Conservation (phyloP, 2,329 filamentous ascomycete species). For the Harringtonia lauricola region DNA sequence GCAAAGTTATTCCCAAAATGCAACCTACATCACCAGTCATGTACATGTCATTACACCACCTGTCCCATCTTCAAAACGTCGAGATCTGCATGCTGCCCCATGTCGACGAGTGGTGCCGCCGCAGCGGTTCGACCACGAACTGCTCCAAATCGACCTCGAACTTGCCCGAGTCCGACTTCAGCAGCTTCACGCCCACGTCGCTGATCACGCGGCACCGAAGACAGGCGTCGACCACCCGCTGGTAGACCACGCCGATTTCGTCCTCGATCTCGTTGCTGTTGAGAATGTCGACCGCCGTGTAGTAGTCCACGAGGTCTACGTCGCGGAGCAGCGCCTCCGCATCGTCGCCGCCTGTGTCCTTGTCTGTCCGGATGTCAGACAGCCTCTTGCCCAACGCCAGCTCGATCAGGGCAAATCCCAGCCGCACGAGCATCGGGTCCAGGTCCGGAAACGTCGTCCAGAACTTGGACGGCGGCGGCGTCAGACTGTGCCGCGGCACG, state of each 20-base stretch:
- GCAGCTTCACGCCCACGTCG: constrained; percentile 5
- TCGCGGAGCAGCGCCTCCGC: not conserved
- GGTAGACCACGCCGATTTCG: constrained; percentile 10
- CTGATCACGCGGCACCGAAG: constrained; percentile 9
- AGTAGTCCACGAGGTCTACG: constrained; percentile 9
- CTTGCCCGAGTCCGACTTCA: constrained; percentile 6
- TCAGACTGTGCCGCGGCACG: constrained; percentile 1
- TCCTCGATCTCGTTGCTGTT: constrained; percentile 11
- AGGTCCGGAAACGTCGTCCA: constrained; percentile 9
- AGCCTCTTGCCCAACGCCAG: constrained; percentile 8
- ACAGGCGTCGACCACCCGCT: constrained; percentile 9
- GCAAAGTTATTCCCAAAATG: not conserved
- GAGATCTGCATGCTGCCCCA: constrained; percentile 6
- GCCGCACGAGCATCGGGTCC: constrained; percentile 12
- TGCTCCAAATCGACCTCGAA: constrained; percentile 9
- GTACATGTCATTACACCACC: no score
- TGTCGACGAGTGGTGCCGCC: constrained; percentile 7
- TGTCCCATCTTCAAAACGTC: constrained; percentile 6
- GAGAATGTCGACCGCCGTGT: constrained; percentile 9
- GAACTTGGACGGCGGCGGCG: constrained; percentile 6
- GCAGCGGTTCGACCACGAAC: constrained; percentile 10
- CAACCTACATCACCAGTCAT: not conserved
- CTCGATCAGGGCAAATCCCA: constrained; percentile 12
- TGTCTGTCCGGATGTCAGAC: constrained; percentile 6
- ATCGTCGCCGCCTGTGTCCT: not conserved